Evolutionary conservation across 345 rosid genomes (phyloP), one percentile per base, ranked within the genome.

Genomic region (Rubroshorea leprosula): DNA sequence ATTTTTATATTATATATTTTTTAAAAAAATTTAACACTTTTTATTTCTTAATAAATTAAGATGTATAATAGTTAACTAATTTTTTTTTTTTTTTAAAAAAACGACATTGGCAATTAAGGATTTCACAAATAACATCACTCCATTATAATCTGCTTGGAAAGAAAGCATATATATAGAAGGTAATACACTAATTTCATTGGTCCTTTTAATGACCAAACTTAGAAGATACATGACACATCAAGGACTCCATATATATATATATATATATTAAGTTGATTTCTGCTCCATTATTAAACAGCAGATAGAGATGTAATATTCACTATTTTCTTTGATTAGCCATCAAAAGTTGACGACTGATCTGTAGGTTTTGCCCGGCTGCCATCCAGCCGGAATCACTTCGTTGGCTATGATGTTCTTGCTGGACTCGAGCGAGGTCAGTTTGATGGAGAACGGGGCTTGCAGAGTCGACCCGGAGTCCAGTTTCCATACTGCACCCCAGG

Each of bases 401-500:
- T 49, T 31, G 10, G 86, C 86, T 0, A 71, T 75, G 11, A 80
- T 0, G 45, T 68, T 62, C 51, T 72, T 35, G 11, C 68, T 53
- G 8, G 83, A 73, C 6, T 67, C 62, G 12, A 44, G 59, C 0
- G 77, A 58, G 41, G 94, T 80, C 51, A 87, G 44, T 57, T 67
- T 61, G 51, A 90, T 49, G 5, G 91, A 82, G 17, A 90, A 59
- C 6, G 94, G 91, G 0, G 80, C 76, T 0, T 46, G 69, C 51
- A 87, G 55, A 10, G 65, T 35, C 0, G 86, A 78, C 10, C 82
- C 78, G 0, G 67, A 44, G 57, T 78, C 56, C 6, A 82, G 71
- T 26, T 73, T 68, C 97, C 91, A 87, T 39, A 74, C 69, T 0
- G 87, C 86, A 24, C 94, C 91, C 83, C 78, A 80, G 0, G 76